Evolutionary conservation across 768 basidiomycete genomes (phyloP).

Genomic region (Trametes cubensis): DNA sequence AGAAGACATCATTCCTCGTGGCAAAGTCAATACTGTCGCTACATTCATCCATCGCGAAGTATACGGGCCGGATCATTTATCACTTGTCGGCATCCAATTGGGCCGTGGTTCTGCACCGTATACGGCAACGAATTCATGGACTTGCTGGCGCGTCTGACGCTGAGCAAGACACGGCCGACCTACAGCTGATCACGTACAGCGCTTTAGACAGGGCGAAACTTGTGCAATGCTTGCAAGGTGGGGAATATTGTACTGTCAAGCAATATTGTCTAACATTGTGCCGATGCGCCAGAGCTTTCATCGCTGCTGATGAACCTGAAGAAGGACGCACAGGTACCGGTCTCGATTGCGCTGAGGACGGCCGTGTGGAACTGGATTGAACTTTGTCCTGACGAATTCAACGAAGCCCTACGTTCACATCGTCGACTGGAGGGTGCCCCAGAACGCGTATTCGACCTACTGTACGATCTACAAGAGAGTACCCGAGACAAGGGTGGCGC

Average conservation of each 20-base stretch:
- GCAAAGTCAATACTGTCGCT: conserved; percentile 42
- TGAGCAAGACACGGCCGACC: conserved; percentile 69
- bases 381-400: conserved; percentile 75
- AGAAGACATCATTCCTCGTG: conserved; percentile 34
- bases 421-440: conserved; percentile 77
- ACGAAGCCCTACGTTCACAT: conserved; percentile 63
- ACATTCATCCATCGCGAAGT: conserved; percentile 66
- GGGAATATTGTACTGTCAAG: conserved; percentile 7
- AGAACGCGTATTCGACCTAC: conserved; percentile 83
- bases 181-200: conserved; percentile 78
- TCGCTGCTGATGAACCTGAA: conserved; percentile 84
- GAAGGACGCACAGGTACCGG: conserved; percentile 67
- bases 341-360: conserved; percentile 71
- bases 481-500: conserved; percentile 49
- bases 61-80: conserved; percentile 78
- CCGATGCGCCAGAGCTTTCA: conserved; percentile 61
- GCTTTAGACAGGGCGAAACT: conserved; percentile 72
- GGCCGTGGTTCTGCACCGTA: conserved; percentile 70
- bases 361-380: conserved; percentile 94
- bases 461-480: conserved; percentile 52
- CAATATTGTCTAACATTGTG: background rate
- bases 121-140: conserved; percentile 68
- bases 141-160: conserved; percentile 58
- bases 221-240: conserved; percentile 71
- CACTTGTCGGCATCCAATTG: conserved; percentile 90